Conservation (phyloP, 805 yeast species). For the Pichia manshurica region DNA sequence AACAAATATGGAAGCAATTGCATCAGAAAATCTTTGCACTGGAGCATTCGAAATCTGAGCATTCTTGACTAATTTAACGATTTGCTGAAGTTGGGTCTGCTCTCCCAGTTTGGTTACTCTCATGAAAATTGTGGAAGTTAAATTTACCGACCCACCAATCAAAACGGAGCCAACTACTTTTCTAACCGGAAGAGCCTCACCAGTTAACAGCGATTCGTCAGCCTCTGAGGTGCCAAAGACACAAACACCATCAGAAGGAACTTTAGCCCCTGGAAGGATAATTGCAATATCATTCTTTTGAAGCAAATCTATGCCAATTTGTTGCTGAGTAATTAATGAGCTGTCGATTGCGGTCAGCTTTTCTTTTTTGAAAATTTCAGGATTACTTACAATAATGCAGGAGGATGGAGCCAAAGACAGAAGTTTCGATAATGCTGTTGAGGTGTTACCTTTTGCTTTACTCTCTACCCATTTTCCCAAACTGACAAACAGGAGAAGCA, state of each 20-base stretch:
- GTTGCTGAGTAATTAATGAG: conserved; percentile 33
- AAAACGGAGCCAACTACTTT: conserved; percentile 58
- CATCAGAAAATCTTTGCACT: conserved; percentile 83
- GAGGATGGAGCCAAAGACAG: conserved; percentile 74
- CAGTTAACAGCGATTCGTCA: conserved; percentile 87
- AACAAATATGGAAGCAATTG: conserved; percentile 78
- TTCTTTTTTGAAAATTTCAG: conserved; percentile 14
- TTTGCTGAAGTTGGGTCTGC: conserved; percentile 80
- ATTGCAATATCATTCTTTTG: conserved; percentile 74
- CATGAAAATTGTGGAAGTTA: conserved; percentile 64
- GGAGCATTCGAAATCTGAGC: conserved; percentile 91
- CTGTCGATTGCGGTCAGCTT: conserved; percentile 11
- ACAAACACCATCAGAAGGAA: conserved; percentile 89
- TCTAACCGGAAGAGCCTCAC: conserved; percentile 75
- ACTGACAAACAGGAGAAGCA: conserved; percentile 79
- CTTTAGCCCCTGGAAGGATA: conserved; percentile 76
- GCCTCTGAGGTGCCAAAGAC: conserved; percentile 74
- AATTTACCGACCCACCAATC: conserved; percentile 89
- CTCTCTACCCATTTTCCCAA: conserved; percentile 90
- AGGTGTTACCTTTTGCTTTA: conserved; percentile 89
- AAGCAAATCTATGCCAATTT: conserved; percentile 67
- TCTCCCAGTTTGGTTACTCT: conserved; percentile 69
- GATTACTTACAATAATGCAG: conserved; percentile 57
- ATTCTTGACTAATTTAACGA: conserved; percentile 77
- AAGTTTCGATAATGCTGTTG: conserved; percentile 77